Evolutionary conservation across 805 yeast genomes (phyloP).

Genomic region (Metschnikowia proteae): DNA sequence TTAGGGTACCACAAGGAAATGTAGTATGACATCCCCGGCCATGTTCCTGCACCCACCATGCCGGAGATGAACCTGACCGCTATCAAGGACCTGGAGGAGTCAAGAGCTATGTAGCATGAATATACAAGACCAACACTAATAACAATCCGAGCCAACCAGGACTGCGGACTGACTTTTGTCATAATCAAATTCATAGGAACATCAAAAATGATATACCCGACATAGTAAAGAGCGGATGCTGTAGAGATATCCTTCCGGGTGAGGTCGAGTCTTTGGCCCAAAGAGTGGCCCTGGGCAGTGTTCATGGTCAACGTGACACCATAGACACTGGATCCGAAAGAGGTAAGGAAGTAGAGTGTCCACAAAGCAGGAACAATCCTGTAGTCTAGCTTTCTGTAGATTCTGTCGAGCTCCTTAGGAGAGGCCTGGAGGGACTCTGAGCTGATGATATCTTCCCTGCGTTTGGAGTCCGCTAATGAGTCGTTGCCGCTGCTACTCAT

Average conservation of each 20-base stretch:
- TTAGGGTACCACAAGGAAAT: slow-evolving; percentile 82
- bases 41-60: slow-evolving; percentile 76
- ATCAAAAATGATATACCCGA: slow-evolving; percentile 79
- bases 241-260: slow-evolving; percentile 58
- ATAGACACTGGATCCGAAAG: slow-evolving; percentile 73
- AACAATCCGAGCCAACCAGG: slow-evolving; percentile 79
- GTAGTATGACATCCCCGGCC: slow-evolving; percentile 90
- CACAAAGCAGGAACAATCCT: slow-evolving; percentile 81
- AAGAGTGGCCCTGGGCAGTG: slow-evolving; percentile 54
- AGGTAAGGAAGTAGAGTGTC: slow-evolving; percentile 72
- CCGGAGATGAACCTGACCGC: slow-evolving; percentile 74
- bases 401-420: slow-evolving; percentile 39
- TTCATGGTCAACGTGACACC: slow-evolving; percentile 84
- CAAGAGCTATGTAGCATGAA: slow-evolving; percentile 63
- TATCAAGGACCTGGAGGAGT: slow-evolving; percentile 55
- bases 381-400: slow-evolving; percentile 60
- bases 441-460: slow-evolving; percentile 11
- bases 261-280: slow-evolving; percentile 48
- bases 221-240: slow-evolving; percentile 78
- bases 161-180: slow-evolving; percentile 81
- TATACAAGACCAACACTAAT: slow-evolving; percentile 75
- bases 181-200: slow-evolving; percentile 83
- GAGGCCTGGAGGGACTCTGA: slow-evolving; percentile 3
- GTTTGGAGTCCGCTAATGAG: slow-evolving; percentile 2
- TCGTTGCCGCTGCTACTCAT: slow-evolving; percentile 1